phyloP scores from a whole-genome alignment of 352 stramenopile genomes.

The Pythium biforme region DNA sequence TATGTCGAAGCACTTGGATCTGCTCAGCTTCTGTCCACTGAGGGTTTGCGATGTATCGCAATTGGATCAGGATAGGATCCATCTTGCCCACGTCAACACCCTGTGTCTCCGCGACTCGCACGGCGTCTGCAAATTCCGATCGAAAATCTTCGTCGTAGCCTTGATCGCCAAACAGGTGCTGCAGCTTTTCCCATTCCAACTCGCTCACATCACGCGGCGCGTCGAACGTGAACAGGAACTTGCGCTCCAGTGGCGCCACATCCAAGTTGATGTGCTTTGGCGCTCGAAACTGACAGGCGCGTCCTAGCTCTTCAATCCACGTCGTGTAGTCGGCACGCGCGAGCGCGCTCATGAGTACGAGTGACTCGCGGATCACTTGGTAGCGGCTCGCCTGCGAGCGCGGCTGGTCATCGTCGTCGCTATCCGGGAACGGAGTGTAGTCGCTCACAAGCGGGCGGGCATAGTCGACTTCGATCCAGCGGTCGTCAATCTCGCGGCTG shows the following conservation, averaged over 20 bases:
- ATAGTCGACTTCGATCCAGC: not conserved
- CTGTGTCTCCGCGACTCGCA: not conserved
- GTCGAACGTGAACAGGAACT: conserved; percentile 2
- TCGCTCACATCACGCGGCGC: not conserved
- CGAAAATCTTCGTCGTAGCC: not conserved
- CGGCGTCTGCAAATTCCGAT: not conserved
- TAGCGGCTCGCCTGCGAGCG: not conserved
- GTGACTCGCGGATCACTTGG: conserved; percentile 7
- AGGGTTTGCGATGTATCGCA: not conserved
- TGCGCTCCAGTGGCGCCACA: not conserved
- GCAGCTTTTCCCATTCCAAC: not conserved
- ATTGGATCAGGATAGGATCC: not conserved
- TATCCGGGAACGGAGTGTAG: not conserved
- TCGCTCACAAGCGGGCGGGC: not conserved
- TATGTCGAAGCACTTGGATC: not conserved
- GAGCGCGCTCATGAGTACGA: conserved; percentile 2
- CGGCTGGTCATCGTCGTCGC: not conserved
- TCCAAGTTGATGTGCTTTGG: not conserved
- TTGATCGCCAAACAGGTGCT: conserved; percentile 1
- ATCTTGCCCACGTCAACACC: not conserved
- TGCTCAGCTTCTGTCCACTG: not conserved
- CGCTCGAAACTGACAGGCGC: not conserved
- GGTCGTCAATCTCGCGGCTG: conserved; percentile 1
- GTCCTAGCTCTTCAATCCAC: not conserved
- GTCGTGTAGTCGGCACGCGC: not conserved